A percentile compares a stretch with the other conserved stretches of the same genome.
Conservation (phyloP, 2,329 filamentous ascomycete genomes). For the Diaporthe citri region DNA sequence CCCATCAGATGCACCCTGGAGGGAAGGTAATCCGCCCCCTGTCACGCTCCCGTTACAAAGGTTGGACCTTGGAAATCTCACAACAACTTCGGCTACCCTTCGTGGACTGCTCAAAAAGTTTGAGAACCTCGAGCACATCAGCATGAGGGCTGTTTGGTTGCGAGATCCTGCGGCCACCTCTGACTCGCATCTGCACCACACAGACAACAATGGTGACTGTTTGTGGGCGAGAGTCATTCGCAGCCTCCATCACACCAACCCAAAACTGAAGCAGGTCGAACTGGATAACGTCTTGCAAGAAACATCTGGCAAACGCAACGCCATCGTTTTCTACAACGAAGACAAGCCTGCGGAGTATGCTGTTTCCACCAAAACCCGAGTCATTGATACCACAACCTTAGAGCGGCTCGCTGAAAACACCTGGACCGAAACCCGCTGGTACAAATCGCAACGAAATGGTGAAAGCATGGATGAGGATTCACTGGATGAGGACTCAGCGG, state of each 20-base stretch:
- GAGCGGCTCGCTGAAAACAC: not conserved
- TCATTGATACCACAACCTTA: not conserved
- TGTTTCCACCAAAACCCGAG: not conserved
- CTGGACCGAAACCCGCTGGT: not conserved
- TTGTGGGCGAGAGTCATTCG: slow-evolving; percentile 34
- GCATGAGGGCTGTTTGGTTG: not conserved
- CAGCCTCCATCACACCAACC: not conserved
- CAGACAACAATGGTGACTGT: not conserved
- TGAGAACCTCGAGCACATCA: not conserved
- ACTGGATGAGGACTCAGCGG: not conserved
- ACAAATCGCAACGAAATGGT: too few relatives aligned
- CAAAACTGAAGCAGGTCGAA: slow-evolving; percentile 9
- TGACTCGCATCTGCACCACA: not conserved
- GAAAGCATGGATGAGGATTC: not conserved
- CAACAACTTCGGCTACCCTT: not conserved
- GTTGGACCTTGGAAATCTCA: slow-evolving; percentile 26
- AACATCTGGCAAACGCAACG: not conserved
- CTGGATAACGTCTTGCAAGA: not conserved
- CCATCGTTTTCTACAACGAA: not conserved
- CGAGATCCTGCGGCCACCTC: not conserved
- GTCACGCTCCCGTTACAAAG: slow-evolving; percentile 25
- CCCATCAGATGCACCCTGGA: not conserved
- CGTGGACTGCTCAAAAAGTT: slow-evolving; percentile 28
- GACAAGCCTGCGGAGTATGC: not conserved
- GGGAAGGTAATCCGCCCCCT: slow-evolving; percentile 31